Evolutionary conservation across 495 filamentous ascomycete genomes (phyloP).

Genomic region (Penicillium coffeae): DNA sequence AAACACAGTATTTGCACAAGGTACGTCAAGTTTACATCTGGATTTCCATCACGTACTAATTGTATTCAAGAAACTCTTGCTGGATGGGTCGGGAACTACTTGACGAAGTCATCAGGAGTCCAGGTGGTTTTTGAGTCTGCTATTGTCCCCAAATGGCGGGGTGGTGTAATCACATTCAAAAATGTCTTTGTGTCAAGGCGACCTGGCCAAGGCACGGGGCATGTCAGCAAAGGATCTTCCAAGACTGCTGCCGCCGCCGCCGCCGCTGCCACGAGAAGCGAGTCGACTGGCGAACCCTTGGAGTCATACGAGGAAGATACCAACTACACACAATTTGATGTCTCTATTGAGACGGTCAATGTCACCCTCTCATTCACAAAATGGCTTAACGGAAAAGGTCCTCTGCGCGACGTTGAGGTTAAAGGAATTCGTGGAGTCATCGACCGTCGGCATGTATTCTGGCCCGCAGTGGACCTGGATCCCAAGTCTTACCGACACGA

Average conservation of each 20-base stretch:
- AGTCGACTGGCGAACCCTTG: slow-evolving; percentile 17
- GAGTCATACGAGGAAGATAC: slow-evolving; percentile 70
- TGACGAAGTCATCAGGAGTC: slow-evolving; percentile 91
- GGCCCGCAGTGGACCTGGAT: slow-evolving; percentile 67
- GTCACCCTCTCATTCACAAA: slow-evolving; percentile 96
- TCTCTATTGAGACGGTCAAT: slow-evolving; percentile 92
- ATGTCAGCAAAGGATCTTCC: slow-evolving; percentile 91
- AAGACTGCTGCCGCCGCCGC: slow-evolving; percentile 82
- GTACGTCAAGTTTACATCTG: slow-evolving; percentile 36
- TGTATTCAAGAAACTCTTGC: slow-evolving; percentile 73
- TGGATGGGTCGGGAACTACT: slow-evolving; percentile 88
- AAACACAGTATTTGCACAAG: slow-evolving; percentile 95
- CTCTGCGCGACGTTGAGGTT: slow-evolving; percentile 87
- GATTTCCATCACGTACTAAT: slow-evolving; percentile 13
- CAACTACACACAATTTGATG: slow-evolving; percentile 96
- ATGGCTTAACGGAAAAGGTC: slow-evolving; percentile 95
- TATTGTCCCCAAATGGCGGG: slow-evolving; percentile 91
- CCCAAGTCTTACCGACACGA: slow-evolving; percentile 84
- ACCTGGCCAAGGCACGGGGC: slow-evolving; percentile 69
- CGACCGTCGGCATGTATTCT: slow-evolving; percentile 77
- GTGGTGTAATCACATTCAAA: slow-evolving; percentile 91
- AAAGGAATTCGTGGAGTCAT: slow-evolving; percentile 95
- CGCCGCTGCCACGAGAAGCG: slow-evolving; percentile 62
- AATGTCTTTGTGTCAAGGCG: slow-evolving; percentile 94
- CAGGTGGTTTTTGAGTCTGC: slow-evolving; percentile 97